Base-by-base conservation (phyloP, 805 yeast species). In the Yamadazyma ubonensis region DNA sequence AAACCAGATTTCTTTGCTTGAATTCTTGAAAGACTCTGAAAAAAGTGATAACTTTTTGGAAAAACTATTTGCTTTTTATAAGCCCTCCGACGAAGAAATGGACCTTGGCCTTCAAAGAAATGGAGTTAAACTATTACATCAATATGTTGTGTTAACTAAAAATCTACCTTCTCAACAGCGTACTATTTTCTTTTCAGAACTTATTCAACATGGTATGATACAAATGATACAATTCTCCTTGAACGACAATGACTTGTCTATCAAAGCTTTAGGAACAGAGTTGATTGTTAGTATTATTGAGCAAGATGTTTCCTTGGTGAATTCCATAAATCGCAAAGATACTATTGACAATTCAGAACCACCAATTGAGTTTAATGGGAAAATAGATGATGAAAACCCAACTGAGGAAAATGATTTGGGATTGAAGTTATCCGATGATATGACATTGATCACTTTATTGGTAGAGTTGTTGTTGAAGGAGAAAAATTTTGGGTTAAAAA, bases 51-150 rank as follows among this genome's bases (percentile, higher is more conserved):
- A 56, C 32, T 86, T 86, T 52, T 63, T 86, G 28, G 69, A 68
- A 14, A 71, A 71, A 14, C 58, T 91, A 22, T 84, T 91, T 52
- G 58, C 61, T 4, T 53, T 86, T 14, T 90, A 83, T 28, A 35
- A 31, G n/a, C 20, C 19, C 11, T 17, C 29, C 6, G 18, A 29
- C 11, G 35, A 39, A 6, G 27, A 25, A 9, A 12, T 28, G 6
- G 50, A 46, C 16, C 23, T 48, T 6, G 58, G 59, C 33, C 65
- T 62, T 36, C 70, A 72, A 48, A 64, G 85, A 44, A 86, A 87
- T 51, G 96, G 93, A 0, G 81, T 93, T 3, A 73, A 75, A 48
- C 71, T 90, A 59, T 57, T 91, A 1, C 90, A 87, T 58, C 96
- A 91, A 56, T 83, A 87, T 57, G 80, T 85, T 2, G 59, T 78